Evolutionary conservation across 805 yeast genomes (phyloP).

Genomic region (Wickerhamiella qilinensis): DNA sequence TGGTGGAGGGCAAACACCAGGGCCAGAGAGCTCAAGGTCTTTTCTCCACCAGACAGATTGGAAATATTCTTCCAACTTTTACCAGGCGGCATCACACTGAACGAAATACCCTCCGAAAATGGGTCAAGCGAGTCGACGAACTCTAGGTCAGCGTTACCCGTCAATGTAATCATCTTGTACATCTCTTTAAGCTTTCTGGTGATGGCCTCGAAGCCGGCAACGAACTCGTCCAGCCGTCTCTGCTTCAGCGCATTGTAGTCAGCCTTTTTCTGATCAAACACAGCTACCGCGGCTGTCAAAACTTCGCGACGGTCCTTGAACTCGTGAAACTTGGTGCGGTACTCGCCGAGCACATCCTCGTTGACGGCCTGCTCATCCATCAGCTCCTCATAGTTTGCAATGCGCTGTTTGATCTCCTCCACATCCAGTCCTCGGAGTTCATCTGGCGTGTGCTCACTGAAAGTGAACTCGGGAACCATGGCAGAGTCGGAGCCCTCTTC

Average conservation of each 20-base stretch:
- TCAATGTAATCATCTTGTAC: slow-evolving; percentile 98
- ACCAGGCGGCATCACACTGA: slow-evolving; percentile 98
- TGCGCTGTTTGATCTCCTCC: slow-evolving; percentile 8
- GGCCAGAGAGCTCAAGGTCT: slow-evolving; percentile 86
- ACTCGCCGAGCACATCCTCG: slow-evolving; percentile 60
- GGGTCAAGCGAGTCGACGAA: slow-evolving; percentile 92
- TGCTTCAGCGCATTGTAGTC: slow-evolving; percentile 54
- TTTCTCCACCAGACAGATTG: slow-evolving; percentile 94
- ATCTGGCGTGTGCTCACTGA: slow-evolving; percentile 11
- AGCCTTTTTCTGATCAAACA: slow-evolving; percentile 47
- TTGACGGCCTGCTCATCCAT: slow-evolving; percentile 46
- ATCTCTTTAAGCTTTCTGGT: slow-evolving; percentile 82
- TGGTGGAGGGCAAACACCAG: slow-evolving; percentile 91
- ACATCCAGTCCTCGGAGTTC: slow-evolving; percentile 11
- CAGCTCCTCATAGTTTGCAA: slow-evolving; percentile 17
- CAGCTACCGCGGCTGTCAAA: slow-evolving; percentile 47
- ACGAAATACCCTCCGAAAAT: slow-evolving; percentile 91
- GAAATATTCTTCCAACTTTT: slow-evolving; percentile 94
- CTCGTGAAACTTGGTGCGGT: slow-evolving; percentile 50
- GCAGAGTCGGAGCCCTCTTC: background rate
- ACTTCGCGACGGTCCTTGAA: slow-evolving; percentile 47
- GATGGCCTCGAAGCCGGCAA: slow-evolving; percentile 79
- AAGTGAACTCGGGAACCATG: no score
- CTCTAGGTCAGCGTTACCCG: slow-evolving; percentile 96
- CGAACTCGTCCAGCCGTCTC: slow-evolving; percentile 70